phyloP scores from a whole-genome alignment of 352 stramenopile genomes.

The Thalassiosira hispida region DNA sequence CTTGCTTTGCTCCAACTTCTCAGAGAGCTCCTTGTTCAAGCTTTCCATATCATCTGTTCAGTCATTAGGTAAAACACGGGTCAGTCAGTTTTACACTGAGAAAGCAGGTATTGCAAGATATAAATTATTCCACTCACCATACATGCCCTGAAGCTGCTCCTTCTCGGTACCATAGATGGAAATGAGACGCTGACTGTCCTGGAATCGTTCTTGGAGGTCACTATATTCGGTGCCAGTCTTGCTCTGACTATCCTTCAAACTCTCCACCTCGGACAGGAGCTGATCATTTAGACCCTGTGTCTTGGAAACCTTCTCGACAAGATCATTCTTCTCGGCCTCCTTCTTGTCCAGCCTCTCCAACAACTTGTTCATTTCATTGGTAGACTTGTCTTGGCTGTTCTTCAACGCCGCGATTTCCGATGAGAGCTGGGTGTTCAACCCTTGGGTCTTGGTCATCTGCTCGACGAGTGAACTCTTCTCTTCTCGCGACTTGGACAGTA shows the following conservation, averaged over 20 bases:
- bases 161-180: neutral
- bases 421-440: constrained; percentile 3
- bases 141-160: constrained; percentile 12
- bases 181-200: neutral
- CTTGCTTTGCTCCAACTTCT: constrained; percentile 10
- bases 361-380: neutral
- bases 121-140: constrained; percentile 16
- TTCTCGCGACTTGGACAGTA: neutral
- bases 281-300: too few species aligned
- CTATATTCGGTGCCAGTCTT: too few species aligned
- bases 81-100: too few species aligned
- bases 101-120: too few species aligned
- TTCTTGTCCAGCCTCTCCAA: too few species aligned
- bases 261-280: too few species aligned
- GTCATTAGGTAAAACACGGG: neutral
- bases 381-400: neutral
- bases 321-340: too few species aligned
- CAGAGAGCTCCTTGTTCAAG: constrained; percentile 5
- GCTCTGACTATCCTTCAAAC: too few species aligned
- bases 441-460: neutral
- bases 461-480: neutral
- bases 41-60: constrained; percentile 8
- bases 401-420: constrained; percentile 4
- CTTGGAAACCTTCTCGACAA: too few species aligned
- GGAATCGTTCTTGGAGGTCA: neutral